Evolutionary conservation across 148 eudicot genomes (phyloP).

Genomic region (Rhododendron mucronatum): DNA sequence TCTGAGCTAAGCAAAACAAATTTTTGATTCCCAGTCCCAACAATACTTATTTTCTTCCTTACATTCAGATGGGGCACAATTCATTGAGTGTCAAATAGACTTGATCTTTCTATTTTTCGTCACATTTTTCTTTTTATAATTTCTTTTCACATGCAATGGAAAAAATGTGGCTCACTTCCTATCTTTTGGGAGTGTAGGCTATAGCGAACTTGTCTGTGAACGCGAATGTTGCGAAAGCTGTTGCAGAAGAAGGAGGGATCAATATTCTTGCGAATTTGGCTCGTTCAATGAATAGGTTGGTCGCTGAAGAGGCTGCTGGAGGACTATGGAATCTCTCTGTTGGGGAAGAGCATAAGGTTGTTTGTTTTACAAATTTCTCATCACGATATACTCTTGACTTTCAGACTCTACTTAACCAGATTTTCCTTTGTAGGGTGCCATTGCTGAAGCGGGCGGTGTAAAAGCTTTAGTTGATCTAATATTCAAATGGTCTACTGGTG

Average conservation of each 20-base stretch:
- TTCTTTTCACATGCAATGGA: background rate
- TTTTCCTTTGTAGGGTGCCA: constrained; percentile 59
- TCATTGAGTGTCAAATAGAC: background rate
- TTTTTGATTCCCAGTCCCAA: background rate
- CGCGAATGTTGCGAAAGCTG: constrained; percentile 89
- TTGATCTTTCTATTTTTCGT: background rate
- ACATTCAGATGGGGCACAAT: background rate
- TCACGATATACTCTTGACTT: background rate
- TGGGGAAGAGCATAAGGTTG: constrained; percentile 98
- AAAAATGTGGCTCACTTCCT: background rate
- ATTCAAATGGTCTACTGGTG: constrained; percentile 83
- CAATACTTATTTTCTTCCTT: background rate
- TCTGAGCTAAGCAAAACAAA: background rate
- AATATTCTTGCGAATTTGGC: constrained; percentile 73
- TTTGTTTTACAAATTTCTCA: constrained; percentile 2
- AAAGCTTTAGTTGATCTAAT: constrained; percentile 93
- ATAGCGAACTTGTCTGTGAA: constrained; percentile 96
- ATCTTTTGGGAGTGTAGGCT: constrained; percentile 46
- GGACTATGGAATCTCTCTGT: constrained; percentile 99
- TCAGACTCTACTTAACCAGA: background rate
- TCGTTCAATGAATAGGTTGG: constrained; percentile 86
- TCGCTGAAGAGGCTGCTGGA: constrained; percentile 99
- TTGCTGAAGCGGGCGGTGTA: constrained; percentile 91
- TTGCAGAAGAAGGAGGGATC: constrained; percentile 95
- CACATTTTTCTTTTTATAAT: background rate